Percentiles rank a stretch among this genome's conserved stretches.
phyloP scores from a whole-genome alignment of 805 yeast species.

The Cyberlindnera veronae region DNA sequence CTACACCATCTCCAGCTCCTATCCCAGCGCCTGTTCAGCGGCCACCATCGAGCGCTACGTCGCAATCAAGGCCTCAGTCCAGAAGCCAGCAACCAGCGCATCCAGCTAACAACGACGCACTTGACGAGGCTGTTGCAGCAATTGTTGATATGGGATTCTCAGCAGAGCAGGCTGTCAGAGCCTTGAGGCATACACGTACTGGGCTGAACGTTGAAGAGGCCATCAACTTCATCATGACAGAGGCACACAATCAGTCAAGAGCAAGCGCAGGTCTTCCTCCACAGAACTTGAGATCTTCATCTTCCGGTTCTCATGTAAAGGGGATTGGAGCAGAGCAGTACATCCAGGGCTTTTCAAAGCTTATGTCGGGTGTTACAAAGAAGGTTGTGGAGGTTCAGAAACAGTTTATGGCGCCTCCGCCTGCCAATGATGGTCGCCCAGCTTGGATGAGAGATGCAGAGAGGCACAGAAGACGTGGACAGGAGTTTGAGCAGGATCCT shows the following conservation, averaged over 20 bases:
- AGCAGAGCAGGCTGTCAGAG: conserved; percentile 53
- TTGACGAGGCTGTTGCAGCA: conserved; percentile 58
- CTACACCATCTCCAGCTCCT: conserved; percentile 1
- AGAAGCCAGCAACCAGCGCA: background rate
- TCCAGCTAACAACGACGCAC: conserved; percentile 18
- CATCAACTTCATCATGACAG: conserved; percentile 60
- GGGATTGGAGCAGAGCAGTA: conserved; percentile 17
- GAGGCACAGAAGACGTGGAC: conserved; percentile 36
- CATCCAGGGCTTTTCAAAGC: conserved; percentile 18
- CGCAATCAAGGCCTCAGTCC: conserved; percentile 1
- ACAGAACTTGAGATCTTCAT: conserved; percentile 1
- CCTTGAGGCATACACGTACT: conserved; percentile 46
- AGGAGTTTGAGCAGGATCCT: conserved; percentile 42
- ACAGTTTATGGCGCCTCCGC: conserved; percentile 22
- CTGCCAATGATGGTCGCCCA: conserved; percentile 42
- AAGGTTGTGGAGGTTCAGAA: conserved; percentile 31
- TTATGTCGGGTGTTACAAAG: conserved; percentile 23
- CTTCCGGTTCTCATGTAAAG: background rate
- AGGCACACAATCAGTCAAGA: conserved; percentile 45
- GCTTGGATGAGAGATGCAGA: conserved; percentile 72
- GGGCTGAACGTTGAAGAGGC: conserved; percentile 64
- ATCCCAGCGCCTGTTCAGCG: conserved; percentile 2
- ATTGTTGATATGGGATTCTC: conserved; percentile 79
- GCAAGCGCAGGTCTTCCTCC: conserved; percentile 26
- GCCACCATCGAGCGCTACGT: background rate